A percentile compares a stretch with the other conserved stretches of the same genome.
phyloP scores from a whole-genome alignment of 805 yeast genomes.

The Yamadazyma tumulicola region DNA sequence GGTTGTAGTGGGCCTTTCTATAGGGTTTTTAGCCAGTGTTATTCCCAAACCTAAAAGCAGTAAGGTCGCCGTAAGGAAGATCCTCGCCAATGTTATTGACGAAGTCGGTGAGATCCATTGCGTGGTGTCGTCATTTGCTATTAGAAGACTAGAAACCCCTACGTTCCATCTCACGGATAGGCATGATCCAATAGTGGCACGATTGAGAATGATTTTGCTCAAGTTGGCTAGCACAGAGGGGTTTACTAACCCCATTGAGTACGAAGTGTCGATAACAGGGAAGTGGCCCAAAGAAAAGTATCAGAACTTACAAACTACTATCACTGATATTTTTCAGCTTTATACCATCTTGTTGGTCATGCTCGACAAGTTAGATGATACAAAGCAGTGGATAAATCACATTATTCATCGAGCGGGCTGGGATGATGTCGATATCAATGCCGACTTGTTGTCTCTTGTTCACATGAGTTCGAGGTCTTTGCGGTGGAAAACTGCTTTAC shows the following conservation, averaged over 20 bases:
- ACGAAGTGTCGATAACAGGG: constrained; percentile 29
- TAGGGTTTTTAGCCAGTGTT: constrained; percentile 28
- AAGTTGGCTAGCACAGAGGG: constrained; percentile 19
- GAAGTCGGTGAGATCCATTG: constrained; percentile 28
- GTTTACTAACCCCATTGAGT: constrained; percentile 23
- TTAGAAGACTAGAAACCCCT: constrained; percentile 19
- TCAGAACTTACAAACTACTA: constrained; percentile 16
- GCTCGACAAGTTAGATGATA: constrained; percentile 23
- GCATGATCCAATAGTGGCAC: constrained; percentile 20
- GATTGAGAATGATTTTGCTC: constrained; percentile 19
- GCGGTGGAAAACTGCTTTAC: constrained; percentile 21
- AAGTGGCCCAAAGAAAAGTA: constrained; percentile 30
- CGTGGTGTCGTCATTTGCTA: constrained; percentile 24
- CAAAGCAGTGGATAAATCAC: constrained; percentile 24
- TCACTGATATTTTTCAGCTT: constrained; percentile 25
- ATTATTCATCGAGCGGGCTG: constrained; percentile 28
- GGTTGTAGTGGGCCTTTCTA: constrained; percentile 25
- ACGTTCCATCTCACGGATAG: constrained; percentile 15
- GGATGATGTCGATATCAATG: constrained; percentile 23
- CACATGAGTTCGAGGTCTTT: constrained; percentile 30
- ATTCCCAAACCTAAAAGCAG: constrained; percentile 29
- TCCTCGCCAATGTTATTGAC: constrained; percentile 19
- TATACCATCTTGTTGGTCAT: constrained; percentile 21
- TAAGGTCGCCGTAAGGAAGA: constrained; percentile 22
- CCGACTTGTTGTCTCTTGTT: constrained; percentile 25